Conservation (phyloP, 2,329 filamentous ascomycete genomes). For the Verticillium longisporum region DNA sequence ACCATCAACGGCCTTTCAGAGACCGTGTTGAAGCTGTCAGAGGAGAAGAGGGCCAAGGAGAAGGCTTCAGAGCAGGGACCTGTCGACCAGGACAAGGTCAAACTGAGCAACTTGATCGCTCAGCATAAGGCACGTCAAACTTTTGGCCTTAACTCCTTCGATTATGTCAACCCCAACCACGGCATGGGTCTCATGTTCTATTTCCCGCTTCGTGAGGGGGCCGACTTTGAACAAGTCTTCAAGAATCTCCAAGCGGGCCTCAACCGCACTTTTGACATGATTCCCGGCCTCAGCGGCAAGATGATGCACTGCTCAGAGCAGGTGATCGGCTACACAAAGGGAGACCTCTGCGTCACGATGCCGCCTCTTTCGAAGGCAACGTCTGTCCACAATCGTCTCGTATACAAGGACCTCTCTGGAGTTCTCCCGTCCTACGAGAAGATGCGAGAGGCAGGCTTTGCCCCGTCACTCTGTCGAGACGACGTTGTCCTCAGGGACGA, state of each 20-base stretch:
- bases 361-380: constrained; percentile 5
- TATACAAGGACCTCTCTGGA: constrained; percentile 6
- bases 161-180: constrained; percentile 23
- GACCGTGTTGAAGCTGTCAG: constrained; percentile 12
- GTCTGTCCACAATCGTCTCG: background rate
- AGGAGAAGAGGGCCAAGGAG: constrained; percentile 7
- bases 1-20: constrained; percentile 18
- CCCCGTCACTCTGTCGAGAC: background rate
- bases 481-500: constrained; percentile 12
- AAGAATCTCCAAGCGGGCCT: constrained; percentile 24
- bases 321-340: constrained; percentile 19
- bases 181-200: constrained; percentile 24
- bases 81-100: constrained; percentile 3
- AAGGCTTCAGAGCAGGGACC: background rate
- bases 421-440: constrained; percentile 16
- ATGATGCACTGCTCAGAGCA: constrained; percentile 22
- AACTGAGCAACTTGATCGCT: constrained; percentile 11
- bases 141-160: constrained; percentile 19
- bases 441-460: constrained; percentile 16
- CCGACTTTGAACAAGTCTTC: constrained; percentile 21
- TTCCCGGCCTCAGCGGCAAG: constrained; percentile 27
- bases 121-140: constrained; percentile 19
- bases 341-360: constrained; percentile 14
- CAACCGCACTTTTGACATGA: constrained; percentile 23
- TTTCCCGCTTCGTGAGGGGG: constrained; percentile 20